Conservation (phyloP, 768 basidiomycete species). For the Macrolepiota dolichaula region DNA sequence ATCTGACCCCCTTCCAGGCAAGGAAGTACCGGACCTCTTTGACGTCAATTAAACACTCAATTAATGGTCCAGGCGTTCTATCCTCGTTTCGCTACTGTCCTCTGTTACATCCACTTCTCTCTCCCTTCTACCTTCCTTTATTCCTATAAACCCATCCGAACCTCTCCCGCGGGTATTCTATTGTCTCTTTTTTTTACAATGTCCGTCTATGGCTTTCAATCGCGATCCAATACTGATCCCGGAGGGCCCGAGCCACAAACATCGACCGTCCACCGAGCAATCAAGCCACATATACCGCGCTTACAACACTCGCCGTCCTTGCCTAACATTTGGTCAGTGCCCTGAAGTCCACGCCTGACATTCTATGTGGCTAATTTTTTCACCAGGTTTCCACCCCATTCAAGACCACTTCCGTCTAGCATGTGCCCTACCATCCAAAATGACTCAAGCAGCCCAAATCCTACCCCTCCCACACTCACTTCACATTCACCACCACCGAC, state of each 20-base stretch:
- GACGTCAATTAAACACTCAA: slow-evolving; percentile 43
- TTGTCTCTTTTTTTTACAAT: slow-evolving; percentile 27
- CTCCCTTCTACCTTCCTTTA: slow-evolving; percentile 19
- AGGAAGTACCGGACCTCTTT: slow-evolving; percentile 31
- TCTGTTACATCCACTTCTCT: slow-evolving; percentile 18
- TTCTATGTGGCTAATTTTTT: background rate
- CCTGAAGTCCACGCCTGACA: background rate
- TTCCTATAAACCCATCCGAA: slow-evolving; percentile 29
- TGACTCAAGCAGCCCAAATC: slow-evolving; percentile 23
- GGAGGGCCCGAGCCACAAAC: slow-evolving; percentile 10
- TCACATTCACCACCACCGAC: slow-evolving; percentile 15
- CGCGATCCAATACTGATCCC: slow-evolving; percentile 12
- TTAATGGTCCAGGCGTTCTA: slow-evolving; percentile 32
- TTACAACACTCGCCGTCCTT: slow-evolving; percentile 66
- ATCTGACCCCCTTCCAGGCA: slow-evolving; percentile 23
- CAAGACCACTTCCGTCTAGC: slow-evolving; percentile 34
- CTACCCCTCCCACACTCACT: slow-evolving; percentile 25
- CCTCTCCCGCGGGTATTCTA: slow-evolving; percentile 33
- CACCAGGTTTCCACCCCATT: slow-evolving; percentile 45
- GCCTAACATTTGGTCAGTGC: slow-evolving; percentile 61
- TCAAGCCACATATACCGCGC: slow-evolving; percentile 37
- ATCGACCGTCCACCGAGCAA: slow-evolving; percentile 15
- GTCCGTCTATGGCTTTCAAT: slow-evolving; percentile 22
- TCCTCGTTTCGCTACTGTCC: slow-evolving; percentile 26
- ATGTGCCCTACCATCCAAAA: slow-evolving; percentile 24